Evolutionary conservation across 257 asterid genomes (phyloP), one percentile per base, ranked within the genome.

Genomic region (Fraxinus anomala): DNA sequence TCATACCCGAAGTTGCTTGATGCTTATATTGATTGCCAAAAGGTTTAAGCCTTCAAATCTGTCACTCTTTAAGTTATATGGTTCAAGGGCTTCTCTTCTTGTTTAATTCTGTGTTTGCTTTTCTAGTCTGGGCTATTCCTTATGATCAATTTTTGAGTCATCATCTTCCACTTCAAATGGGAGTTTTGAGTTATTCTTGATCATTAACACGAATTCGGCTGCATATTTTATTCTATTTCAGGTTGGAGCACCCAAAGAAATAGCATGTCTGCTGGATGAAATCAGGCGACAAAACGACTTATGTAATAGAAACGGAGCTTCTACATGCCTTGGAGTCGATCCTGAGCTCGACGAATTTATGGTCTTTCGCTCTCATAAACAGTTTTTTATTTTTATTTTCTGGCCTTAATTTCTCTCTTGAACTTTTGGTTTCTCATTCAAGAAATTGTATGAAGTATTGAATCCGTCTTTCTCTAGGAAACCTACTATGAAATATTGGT

Each of bases 201-300:
- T 14, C 59, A 73, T 49, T 33, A 73, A 26, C 31, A 73, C 14
- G 49, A 65, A 17, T 21, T 39, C 16, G 65, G 73, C 19, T 75
- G 13, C 13, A 3, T 10, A 21, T 21, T 63, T 75, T 37, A 4
- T 67, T 39, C 61, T 24, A 33, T 47, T 39, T 23, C 72, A 87
- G 91, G 89, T 87, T 8, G 91, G 91, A 82, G 91, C 85, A 36
- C 89, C 91, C n/a, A 79, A 84, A 47, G 88, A 83, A 77, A 80
- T 87, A 71, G 82, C 84, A 7, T 17, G 70, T 30, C 30, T 87
- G 4, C 76, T 87, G 11, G 91, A 87, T 56, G 91, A 87, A 72
- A 83, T 87, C 54, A 76, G 78, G 75, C 75, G 47, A 73, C 87
- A 85, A 73, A 85, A 61, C 61, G 83, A 79, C 76, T 70, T 82